Evolutionary conservation across 495 filamentous ascomycete genomes (phyloP).

Genomic region (Letharia lupina): DNA sequence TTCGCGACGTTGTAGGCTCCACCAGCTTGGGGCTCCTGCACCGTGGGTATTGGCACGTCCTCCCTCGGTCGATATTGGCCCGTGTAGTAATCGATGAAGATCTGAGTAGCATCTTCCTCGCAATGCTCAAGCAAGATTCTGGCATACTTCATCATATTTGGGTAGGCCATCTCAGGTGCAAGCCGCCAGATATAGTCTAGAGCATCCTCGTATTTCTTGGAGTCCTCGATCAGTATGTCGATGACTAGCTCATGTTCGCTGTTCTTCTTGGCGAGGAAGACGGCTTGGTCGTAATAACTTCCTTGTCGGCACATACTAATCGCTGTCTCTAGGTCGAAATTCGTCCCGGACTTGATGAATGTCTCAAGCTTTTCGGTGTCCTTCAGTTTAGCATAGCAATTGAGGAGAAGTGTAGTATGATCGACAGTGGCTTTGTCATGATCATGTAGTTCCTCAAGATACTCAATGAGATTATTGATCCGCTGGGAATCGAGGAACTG

Average conservation of each 20-base stretch:
- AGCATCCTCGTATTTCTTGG: conserved; percentile 78
- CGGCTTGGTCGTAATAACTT: conserved; percentile 95
- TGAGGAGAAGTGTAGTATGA: conserved; percentile 87
- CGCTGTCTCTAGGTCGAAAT: conserved; percentile 94
- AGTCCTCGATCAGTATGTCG: conserved; percentile 91
- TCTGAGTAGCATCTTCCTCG: conserved; percentile 63
- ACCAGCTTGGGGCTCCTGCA: conserved; percentile 48
- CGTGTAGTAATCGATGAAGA: conserved; percentile 92
- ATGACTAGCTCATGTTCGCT: conserved; percentile 89
- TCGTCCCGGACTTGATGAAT: conserved; percentile 94
- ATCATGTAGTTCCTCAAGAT: conserved; percentile 92
- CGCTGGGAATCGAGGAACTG: conserved; percentile 90
- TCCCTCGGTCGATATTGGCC: conserved; percentile 70
- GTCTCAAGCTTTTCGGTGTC: conserved; percentile 90
- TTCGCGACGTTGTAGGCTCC: conserved; percentile 70
- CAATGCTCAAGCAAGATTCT: conserved; percentile 82
- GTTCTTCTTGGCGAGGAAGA: conserved; percentile 89
- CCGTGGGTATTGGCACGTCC: conserved; percentile 41
- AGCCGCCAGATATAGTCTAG: conserved; percentile 83
- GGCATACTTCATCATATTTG: conserved; percentile 90
- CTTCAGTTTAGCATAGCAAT: conserved; percentile 96
- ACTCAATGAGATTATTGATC: conserved; percentile 96
- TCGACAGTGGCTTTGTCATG: conserved; percentile 91
- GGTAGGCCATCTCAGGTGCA: conserved; percentile 75
- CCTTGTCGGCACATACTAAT: conserved; percentile 97